Base-by-base conservation (phyloP, 2,329 filamentous ascomycete species). In the Penicillium hordei region DNA sequence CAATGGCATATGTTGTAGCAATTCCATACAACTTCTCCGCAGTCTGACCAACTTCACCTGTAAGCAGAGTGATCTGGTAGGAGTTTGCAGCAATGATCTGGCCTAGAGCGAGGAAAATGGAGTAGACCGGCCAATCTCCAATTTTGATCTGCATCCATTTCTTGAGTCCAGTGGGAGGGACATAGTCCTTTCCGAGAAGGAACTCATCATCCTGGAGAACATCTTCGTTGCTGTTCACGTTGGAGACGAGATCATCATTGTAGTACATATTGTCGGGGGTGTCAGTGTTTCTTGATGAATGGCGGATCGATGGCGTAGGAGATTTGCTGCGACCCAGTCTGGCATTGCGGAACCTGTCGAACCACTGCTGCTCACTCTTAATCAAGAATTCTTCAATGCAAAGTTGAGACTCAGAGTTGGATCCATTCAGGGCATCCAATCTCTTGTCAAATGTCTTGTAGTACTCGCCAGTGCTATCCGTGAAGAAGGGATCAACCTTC, bases 31-130 rank as follows among this genome's bases (percentile, higher is more conserved):
- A 76, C 68, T 86, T 83, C 39, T 77, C 71, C 2, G 85, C 83
- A 8, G 81, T 81, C 68, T 88, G 78, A 63, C 83, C 85, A 29
- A 85, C 78, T 63, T 86, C 81, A n/a, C 86, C 86, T 0, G 84
- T 86, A n/a, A 89, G 78, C n/a, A 89, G 77, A 0, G 85, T 87
- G 67, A 89, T 86, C 67, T 89, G 86, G 74, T 88, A 87, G 0
- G 84, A 87, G 70, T 87, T 87, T 56, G 84, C 83, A 1, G 86
- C 83, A 48, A 88, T 82, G 61, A 88, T 83, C 65, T 88, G 85
- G 33, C 83, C 83, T 42, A 86, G 75, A 7, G 83, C 84, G 23
- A 88, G 79, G 48, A 87, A 76, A 62, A 87, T 79, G 3, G 83
- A 81, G 68, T 88, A 88, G n/a, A 87, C 66, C 0, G 85, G 86